These are phyloP conservation scores for Penicillium hordei DNA, from an alignment of 2,329 filamentous ascomycete genomes.

Conservation along the genomic window DNA sequence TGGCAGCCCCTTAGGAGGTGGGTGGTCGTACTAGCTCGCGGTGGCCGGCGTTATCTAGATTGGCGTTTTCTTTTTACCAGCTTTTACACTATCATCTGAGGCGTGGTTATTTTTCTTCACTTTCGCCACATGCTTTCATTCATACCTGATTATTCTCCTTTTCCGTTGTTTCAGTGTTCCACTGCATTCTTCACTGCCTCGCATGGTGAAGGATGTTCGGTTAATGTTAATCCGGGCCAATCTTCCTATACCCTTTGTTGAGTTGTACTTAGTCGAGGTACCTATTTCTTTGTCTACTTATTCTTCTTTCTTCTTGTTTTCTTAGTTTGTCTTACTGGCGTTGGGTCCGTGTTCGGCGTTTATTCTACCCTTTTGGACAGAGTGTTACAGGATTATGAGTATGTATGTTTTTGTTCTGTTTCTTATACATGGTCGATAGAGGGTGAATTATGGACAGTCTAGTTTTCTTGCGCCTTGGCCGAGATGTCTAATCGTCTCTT, in stretches of 20 bases:
- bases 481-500: constrained; percentile 12
- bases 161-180: constrained; percentile 12
- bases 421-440: constrained; percentile 26
- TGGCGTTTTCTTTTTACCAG: constrained; percentile 19
- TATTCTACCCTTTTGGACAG: constrained; percentile 10
- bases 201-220: constrained; percentile 15
- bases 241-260: constrained; percentile 38
- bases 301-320: neutral
- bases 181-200: constrained; percentile 21
- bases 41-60: constrained; percentile 28
- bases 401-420: constrained; percentile 17
- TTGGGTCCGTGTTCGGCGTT: constrained; percentile 20
- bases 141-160: constrained; percentile 14
- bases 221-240: constrained; percentile 36
- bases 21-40: constrained; percentile 38
- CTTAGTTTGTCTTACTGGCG: constrained; percentile 15
- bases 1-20: constrained; percentile 39
- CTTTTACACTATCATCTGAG: constrained; percentile 15
- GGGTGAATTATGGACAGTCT: constrained; percentile 8
- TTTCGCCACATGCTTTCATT: constrained; percentile 8
- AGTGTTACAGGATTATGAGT: constrained; percentile 24
- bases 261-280: constrained; percentile 31
- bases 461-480: constrained; percentile 7
- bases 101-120: constrained; percentile 4
- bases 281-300: constrained; percentile 10